These are phyloP conservation scores for Rhododendron ferrugineum DNA, from an alignment of 148 eudicot genomes.

Conservation along the genomic window DNA sequence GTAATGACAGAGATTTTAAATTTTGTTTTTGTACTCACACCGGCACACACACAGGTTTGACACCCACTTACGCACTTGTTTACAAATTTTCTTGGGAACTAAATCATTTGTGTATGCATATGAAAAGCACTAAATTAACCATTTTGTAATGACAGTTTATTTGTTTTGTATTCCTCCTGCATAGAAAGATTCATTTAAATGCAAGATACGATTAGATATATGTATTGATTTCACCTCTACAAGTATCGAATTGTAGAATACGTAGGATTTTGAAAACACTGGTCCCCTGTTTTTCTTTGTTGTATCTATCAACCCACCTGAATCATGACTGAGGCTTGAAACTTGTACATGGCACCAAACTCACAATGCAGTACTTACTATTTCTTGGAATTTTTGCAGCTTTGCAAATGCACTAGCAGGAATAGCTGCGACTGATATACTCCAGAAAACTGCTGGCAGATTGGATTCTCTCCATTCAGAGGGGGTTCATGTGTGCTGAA, in stretches of 20 bases:
- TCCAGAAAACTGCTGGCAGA: constrained; percentile 83
- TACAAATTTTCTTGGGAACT: not conserved
- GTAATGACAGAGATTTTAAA: too few relatives aligned
- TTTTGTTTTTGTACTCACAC: not conserved
- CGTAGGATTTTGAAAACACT: not conserved
- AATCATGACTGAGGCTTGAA: not conserved
- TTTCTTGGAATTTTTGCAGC: constrained; percentile 38
- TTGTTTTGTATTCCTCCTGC: not conserved
- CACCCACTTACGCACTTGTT: not conserved
- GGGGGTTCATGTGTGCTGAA: constrained; percentile 82
- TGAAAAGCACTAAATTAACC: not conserved
- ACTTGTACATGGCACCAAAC: not conserved
- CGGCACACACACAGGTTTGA: not conserved
- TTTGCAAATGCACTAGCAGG: constrained; percentile 81
- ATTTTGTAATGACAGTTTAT: not conserved
- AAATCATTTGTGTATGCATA: not conserved
- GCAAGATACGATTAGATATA: not conserved
- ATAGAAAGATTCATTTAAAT: not conserved
- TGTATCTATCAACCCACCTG: not conserved
- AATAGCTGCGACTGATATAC: constrained; percentile 62
- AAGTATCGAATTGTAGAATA: not conserved
- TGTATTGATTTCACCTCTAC: not conserved
- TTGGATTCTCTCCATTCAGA: constrained; percentile 95
- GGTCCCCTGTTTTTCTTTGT: not conserved
- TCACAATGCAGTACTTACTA: not conserved